These are phyloP conservation scores for Sclerotinia borealis DNA, from an alignment of 2,329 filamentous ascomycete genomes.

Conservation along the genomic window DNA sequence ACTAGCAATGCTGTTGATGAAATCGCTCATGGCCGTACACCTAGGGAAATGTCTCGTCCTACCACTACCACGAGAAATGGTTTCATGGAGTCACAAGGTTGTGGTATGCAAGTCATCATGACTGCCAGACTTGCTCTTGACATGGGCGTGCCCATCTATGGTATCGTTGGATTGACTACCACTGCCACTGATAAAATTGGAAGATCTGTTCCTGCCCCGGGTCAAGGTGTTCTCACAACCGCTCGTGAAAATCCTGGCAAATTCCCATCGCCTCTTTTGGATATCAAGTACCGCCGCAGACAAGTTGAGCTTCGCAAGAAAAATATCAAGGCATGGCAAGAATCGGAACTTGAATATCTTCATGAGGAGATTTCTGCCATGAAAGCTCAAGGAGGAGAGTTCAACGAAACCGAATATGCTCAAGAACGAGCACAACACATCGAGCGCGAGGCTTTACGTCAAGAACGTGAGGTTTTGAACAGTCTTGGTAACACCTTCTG, in stretches of 20 bases:
- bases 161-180: conserved; percentile 85
- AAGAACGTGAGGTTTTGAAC: conserved; percentile 87
- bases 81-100: conserved; percentile 99
- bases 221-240: conserved; percentile 92
- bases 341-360: conserved; percentile 86
- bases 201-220: conserved; percentile 91
- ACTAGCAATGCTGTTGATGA: conserved; percentile 98
- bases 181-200: conserved; percentile 99
- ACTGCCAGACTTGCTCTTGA: conserved; percentile 91
- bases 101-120: conserved; percentile 98
- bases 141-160: conserved; percentile 98
- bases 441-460: conserved; percentile 76
- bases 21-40: conserved; percentile 89
- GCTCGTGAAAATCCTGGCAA: conserved; percentile 86
- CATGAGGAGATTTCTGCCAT: conserved; percentile 90
- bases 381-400: conserved; percentile 69
- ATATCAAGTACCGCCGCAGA: conserved; percentile 94
- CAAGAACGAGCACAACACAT: conserved; percentile 82
- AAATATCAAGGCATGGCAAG: conserved; percentile 95
- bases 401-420: conserved; percentile 79
- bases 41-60: conserved; percentile 94
- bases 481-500: conserved; percentile 98
- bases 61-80: conserved; percentile 95
- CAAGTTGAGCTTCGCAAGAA: conserved; percentile 91
- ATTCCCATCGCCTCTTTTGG: conserved; percentile 90